phyloP scores from a whole-genome alignment of 352 stramenopile species.

The Phytophthora colocasiae region DNA sequence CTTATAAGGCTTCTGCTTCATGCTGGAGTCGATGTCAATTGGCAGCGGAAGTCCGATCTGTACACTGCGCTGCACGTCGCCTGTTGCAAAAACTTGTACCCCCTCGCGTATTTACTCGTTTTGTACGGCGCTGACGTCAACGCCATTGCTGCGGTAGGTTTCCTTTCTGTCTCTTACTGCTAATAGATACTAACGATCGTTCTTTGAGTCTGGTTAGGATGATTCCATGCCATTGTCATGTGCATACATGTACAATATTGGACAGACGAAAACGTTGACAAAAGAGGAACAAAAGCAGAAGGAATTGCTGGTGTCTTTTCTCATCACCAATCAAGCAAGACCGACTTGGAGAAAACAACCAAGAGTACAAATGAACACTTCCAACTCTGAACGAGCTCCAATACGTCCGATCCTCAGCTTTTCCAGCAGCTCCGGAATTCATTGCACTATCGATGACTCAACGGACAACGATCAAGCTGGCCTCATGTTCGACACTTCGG shows the following conservation, averaged over 20 bases:
- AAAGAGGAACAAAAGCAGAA: conserved; percentile 32
- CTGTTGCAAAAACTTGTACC: conserved; percentile 67
- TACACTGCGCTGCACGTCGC: conserved; percentile 72
- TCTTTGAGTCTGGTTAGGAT: conserved; percentile 38
- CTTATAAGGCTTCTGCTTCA: conserved; percentile 70
- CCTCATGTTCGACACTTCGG: conserved; percentile 45
- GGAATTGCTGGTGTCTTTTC: conserved; percentile 43
- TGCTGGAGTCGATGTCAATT: conserved; percentile 73
- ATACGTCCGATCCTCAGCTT: conserved; percentile 40
- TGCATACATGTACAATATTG: conserved; percentile 45
- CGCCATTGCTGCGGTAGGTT: conserved; percentile 59
- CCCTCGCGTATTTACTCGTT: conserved; percentile 67
- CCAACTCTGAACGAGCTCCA: neutral
- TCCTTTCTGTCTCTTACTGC: neutral
- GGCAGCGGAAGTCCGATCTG: conserved; percentile 70
- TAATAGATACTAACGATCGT: neutral
- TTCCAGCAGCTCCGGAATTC: conserved; percentile 36
- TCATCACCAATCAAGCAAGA: conserved; percentile 54
- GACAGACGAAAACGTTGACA: neutral
- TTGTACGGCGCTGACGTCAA: conserved; percentile 81
- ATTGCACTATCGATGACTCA: conserved; percentile 29
- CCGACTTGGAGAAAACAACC: conserved; percentile 54
- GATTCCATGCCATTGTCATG: conserved; percentile 74
- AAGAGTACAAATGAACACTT: neutral
- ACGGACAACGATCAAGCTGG: conserved; percentile 17